Percentiles rank a stretch among this genome's conserved stretches.
Evolutionary conservation across 1,284 basidiomycete genomes (phyloP).

Genomic region (Coniferiporia sulphurascens): DNA sequence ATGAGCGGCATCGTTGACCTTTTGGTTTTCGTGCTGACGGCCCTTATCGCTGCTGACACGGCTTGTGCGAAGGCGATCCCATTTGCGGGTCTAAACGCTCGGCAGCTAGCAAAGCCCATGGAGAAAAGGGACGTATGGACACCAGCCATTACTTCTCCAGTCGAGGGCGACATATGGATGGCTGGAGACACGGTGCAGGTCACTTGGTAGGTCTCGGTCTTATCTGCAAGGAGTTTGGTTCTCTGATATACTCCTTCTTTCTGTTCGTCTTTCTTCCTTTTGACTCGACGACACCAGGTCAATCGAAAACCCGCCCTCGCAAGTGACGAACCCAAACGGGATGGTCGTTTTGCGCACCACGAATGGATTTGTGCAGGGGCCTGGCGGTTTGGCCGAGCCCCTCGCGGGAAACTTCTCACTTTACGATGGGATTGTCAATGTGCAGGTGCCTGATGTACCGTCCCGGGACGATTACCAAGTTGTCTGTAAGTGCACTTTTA

Average conservation of each 20-base stretch:
- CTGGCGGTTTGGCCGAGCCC: constrained; percentile 25
- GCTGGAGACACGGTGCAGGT: constrained; percentile 39
- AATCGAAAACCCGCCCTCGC: constrained; percentile 32
- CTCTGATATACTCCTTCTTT: not conserved
- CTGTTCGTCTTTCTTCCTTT: not conserved
- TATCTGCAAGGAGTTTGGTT: not conserved
- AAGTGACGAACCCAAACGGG: constrained; percentile 47
- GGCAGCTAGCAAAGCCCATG: not conserved
- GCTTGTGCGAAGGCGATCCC: constrained; percentile 7
- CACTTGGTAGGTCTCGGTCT: constrained; percentile 35
- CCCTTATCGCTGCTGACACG: constrained; percentile 12
- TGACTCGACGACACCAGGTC: constrained; percentile 30
- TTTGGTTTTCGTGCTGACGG: constrained; percentile 8
- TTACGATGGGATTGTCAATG: constrained; percentile 31
- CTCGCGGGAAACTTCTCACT: constrained; percentile 40
- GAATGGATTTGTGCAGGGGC: constrained; percentile 12
- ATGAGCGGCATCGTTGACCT: constrained; percentile 1
- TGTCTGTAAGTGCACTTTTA: constrained; percentile 34
- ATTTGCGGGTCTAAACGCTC: not conserved
- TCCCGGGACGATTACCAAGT: constrained; percentile 33
- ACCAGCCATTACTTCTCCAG: constrained; percentile 38
- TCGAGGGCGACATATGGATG: constrained; percentile 35
- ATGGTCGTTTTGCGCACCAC: constrained; percentile 24
- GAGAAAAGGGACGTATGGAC: constrained; percentile 42
- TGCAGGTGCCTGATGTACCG: constrained; percentile 37